Base-by-base conservation (phyloP, 345 rosid species). In the Ricinus communis region DNA sequence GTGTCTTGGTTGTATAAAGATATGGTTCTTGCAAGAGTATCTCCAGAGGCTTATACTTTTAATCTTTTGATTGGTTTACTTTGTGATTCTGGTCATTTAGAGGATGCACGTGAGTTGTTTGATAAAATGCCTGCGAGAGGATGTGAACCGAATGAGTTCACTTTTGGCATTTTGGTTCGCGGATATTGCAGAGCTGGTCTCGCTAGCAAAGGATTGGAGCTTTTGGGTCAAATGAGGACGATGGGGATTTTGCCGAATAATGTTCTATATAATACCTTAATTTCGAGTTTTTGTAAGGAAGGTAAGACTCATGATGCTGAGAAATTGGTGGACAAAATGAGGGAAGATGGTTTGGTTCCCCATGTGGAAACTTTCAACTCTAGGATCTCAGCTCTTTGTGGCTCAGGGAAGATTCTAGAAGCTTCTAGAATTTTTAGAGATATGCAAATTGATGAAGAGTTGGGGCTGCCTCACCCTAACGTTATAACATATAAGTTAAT, bases 351-450 rank as follows among this genome's bases (percentile, higher is more conserved):
- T 46, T 72, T 95, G 77, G 59, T 75, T 78, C 98, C 97, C 0
- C 87, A 95, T 82, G 87, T 89, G 36, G 94, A 89, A 53, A 90
- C 97, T 74, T 95, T 92, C 51, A 95, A 90, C 71, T 82, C 94
- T 47, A 85, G 94, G 86, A 89, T 95, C 74, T 90, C 97, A 0
- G 96, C 90, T 73, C 97, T 95, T 71, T 89, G 93, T 70, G 72
- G 75, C 41, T 72, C 81, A 15, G 90, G 99, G 62, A 89, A 90
- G 67, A 80, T 89, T 77, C 80, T 89, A 1, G 97, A 95, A 40
- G 99, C 98, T 43, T 90, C 93, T 67, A 85, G 94, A 69, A 92
- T 95, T 77, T 95, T 92, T 76, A 86, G 97, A 47, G 99, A 95
- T 71, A 92, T 95, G 98, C 90, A 87, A 73, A 58, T 84, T 19